Base-by-base conservation (phyloP, 306 rosid genomes). In the Spatholobus suberectus region DNA sequence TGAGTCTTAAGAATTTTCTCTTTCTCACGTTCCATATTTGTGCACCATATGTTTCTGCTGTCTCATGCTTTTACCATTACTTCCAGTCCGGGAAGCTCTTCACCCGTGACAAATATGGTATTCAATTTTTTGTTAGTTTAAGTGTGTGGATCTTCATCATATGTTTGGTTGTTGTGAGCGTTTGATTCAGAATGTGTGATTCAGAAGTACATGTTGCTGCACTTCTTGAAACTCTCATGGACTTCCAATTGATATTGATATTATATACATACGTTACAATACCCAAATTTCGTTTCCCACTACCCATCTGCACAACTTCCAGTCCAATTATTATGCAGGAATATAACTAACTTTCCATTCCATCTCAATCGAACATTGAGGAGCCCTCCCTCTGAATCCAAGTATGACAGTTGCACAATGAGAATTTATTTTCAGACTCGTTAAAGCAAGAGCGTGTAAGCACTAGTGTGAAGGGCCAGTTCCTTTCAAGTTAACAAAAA, bases 121-220 rank as follows among this genome's bases (percentile, higher is more conserved):
- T 75, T 81, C 80, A 43, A 85, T 85, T 81, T 76, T 79, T 54
- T 35, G 78, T 26, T 47, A 73, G 79, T 81, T 57, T 4, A 62
- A 83, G 68, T 69, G 82, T 86, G 89, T 70, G 85, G 46, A 83
- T 75, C 89, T 70, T 63, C 34, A 21, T 70, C 57, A 34, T 61
- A 70, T 62, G 52, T 66, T 83, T 63, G 35, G 35, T 71, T 71
- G 80, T 52, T 38, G 83, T 63, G 62, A 77, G 59, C 67, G 32
- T 71, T 61, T 71, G 80, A 63, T 79, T 84, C 51, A 61, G 83
- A 82, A 58, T 73, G 59, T 75, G 76, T 81, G 61, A 55, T 62
- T 43, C 67, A 65, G 81, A 73, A 35, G 38, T 76, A 26, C 67
- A 32, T 47, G 63, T 62, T 46, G 11, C 20, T 54, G 81, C 80